Percentiles rank a stretch among this genome's conserved stretches.
Evolutionary conservation across 2,329 filamentous ascomycete species (phyloP).

Genomic region (Cladosporium cucumerinum): DNA sequence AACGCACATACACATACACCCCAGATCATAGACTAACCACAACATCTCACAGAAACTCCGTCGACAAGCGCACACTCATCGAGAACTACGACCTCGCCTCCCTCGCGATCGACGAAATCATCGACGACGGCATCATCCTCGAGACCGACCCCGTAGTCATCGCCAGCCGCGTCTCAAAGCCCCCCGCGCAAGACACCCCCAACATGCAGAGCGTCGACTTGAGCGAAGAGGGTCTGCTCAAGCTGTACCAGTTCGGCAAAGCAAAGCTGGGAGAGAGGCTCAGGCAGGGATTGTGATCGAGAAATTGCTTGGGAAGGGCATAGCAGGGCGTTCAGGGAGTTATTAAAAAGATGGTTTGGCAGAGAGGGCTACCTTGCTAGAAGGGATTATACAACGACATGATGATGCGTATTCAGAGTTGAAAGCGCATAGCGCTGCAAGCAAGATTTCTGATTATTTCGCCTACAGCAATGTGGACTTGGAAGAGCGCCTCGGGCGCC

Average conservation of each 20-base stretch:
- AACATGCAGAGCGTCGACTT: conserved; percentile 92
- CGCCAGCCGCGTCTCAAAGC: conserved; percentile 85
- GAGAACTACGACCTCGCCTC: conserved; percentile 98
- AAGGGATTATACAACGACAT: not conserved
- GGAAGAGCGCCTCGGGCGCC: not conserved
- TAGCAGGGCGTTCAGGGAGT: conserved; percentile 15
- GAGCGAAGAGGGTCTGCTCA: conserved; percentile 91
- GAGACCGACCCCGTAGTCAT: conserved; percentile 96
- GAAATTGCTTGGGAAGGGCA: not conserved
- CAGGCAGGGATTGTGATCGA: conserved; percentile 69
- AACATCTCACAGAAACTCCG: conserved; percentile 67
- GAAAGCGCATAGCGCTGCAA: not conserved
- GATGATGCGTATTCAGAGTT: not conserved
- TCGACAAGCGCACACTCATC: conserved; percentile 95
- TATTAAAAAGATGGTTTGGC: not conserved
- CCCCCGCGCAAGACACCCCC: conserved; percentile 80
- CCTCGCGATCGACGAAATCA: conserved; percentile 89
- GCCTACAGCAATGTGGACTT: not conserved
- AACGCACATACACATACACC: not conserved
- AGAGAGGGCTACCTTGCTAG: not conserved
- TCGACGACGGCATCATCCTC: conserved; percentile 93
- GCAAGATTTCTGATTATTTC: not conserved
- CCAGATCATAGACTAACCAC: conserved; percentile 18
- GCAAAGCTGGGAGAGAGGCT: conserved; percentile 86
- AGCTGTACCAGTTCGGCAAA: conserved; percentile 90